phyloP scores from a whole-genome alignment of 331 rosid genomes.

The Spiraea crenata region DNA sequence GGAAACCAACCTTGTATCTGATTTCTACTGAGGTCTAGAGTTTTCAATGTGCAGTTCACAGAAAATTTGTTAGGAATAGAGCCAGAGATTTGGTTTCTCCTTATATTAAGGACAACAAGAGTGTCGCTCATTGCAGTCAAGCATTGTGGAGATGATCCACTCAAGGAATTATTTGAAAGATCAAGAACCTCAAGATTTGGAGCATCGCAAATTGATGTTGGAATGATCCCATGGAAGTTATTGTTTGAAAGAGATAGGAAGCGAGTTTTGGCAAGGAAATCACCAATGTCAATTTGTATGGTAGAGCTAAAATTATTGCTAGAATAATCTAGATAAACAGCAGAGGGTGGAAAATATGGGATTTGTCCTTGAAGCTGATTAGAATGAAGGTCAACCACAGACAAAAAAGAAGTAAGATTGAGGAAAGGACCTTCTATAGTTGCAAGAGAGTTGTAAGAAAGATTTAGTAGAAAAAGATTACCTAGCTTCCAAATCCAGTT shows the following conservation, averaged over 20 bases:
- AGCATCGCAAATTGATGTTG: constrained; percentile 38
- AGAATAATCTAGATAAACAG: constrained; percentile 13
- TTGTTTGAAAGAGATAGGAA: constrained; percentile 56
- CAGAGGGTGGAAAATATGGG: fast-evolving
- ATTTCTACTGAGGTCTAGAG: constrained; percentile 48
- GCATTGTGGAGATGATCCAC: constrained; percentile 45
- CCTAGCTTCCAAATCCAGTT: constrained; percentile 49
- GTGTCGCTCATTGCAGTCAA: not conserved
- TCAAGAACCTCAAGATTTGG: constrained; percentile 46
- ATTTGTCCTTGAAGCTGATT: constrained; percentile 13
- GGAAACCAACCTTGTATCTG: constrained; percentile 40
- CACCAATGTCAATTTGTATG: constrained; percentile 17
- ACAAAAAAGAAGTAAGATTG: not conserved
- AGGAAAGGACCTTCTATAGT: constrained; percentile 27
- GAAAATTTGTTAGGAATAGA: constrained; percentile 32
- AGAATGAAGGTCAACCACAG: constrained; percentile 42
- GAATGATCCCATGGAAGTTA: constrained; percentile 16
- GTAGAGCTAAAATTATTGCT: constrained; percentile 20
- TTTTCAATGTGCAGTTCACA: constrained; percentile 30
- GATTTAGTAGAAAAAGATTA: not conserved
- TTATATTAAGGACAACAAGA: constrained; percentile 47
- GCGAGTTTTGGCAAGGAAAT: not conserved
- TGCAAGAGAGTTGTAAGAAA: constrained; percentile 19
- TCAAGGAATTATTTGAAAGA: constrained; percentile 43
- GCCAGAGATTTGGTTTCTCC: constrained; percentile 35